Evolutionary conservation across 225 moss, liverwort and hornwort species (phyloP), one percentile per base, ranked within the genome.

Genomic region (Polytrichum commune): DNA sequence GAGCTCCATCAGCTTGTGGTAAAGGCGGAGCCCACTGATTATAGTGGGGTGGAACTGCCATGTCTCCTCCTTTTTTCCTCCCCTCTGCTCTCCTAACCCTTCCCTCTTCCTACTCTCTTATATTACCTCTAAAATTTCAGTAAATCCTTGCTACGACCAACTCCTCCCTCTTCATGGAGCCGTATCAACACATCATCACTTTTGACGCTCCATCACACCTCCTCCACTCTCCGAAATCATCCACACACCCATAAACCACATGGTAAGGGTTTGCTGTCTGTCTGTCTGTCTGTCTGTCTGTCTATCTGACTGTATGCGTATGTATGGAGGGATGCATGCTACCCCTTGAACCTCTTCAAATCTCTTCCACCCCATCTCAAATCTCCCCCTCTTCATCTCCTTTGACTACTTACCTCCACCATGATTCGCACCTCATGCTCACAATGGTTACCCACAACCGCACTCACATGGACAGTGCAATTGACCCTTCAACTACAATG

Each of bases 1-100:
- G 74, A 53, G 83, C 73, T 60, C 66, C 75, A 83, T 91, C 91
- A 72, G 81, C 68, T 73, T 84, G 86, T 60, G 81, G 76, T 25
- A 75, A 77, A 25, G 88, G 77, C 73, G 85, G 73, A 72, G 83
- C 73, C 91, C 93, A 91, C 75, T 85, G 91, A 64, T 82, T 80
- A 55, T 78, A 88, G 62, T 80, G 86, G 72, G 90, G 85, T 71
- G 82, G 81, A 69, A 86, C 84, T 75, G 81, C 89, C 93, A 93
- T 93, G 1, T 26, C 63, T 64, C 46, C 67, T 56, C 62, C 29
- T n/a, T 58, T 64, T 27, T 62, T 55, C 62, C 60, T 22, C 30
- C 22, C 29, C 29, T 65, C 22, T 3, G 19, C 19, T 65, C 54
- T 63, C 27, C 54, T 5, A 55, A 65, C 67, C 53, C 25, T 75